phyloP scores from a whole-genome alignment of 208 protist genomes.

The Leishmania mexicana region DNA sequence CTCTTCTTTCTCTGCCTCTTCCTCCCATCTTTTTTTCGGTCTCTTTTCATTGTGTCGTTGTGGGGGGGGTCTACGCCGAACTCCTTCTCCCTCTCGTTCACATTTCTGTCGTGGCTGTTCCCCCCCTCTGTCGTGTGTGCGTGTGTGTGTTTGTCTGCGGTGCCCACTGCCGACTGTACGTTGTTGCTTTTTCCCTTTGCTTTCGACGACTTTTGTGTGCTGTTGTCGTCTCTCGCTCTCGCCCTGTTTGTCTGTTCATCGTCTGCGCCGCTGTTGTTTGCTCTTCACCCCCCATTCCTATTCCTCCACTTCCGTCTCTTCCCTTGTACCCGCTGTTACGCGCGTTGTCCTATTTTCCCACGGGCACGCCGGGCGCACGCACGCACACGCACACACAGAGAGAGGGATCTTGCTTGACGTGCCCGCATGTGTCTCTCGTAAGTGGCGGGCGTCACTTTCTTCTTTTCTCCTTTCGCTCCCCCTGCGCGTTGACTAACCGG shows the following conservation, averaged over 20 bases:
- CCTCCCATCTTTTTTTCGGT: background rate
- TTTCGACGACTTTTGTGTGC: background rate
- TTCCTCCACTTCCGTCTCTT: background rate
- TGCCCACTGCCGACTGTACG: background rate
- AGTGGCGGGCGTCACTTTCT: background rate
- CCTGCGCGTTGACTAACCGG: background rate
- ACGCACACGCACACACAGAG: too few species aligned
- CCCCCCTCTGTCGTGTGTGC: background rate
- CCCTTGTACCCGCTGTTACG: background rate
- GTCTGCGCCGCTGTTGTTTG: background rate
- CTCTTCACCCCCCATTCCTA: background rate
- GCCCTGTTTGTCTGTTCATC: background rate
- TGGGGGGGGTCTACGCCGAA: background rate
- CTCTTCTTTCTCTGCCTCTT: background rate
- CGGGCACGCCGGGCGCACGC: background rate
- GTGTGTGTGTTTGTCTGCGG: constrained; percentile 1
- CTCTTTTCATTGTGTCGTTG: background rate
- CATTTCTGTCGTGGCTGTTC: background rate
- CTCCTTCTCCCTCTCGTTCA: background rate
- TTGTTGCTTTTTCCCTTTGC: background rate
- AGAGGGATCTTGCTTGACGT: background rate
- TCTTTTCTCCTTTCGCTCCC: background rate
- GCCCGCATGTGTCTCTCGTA: background rate
- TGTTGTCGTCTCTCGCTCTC: background rate
- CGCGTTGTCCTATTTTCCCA: background rate